phyloP scores from a whole-genome alignment of 2,329 filamentous ascomycete species.

The Pezicula neosporulosa region DNA sequence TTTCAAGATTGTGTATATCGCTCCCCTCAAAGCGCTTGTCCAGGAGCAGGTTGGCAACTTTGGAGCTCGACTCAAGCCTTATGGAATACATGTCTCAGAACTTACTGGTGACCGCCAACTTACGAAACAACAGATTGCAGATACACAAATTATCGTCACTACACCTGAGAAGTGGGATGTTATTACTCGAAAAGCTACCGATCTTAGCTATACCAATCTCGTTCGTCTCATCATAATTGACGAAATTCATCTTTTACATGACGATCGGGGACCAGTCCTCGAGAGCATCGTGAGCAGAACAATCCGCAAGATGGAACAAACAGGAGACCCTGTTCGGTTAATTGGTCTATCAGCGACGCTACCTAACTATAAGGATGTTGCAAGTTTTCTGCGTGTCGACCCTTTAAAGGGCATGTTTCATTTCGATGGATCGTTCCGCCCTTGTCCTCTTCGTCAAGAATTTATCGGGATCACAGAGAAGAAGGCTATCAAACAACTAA shows the following conservation, averaged over 20 bases:
- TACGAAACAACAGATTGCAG: constrained; percentile 96
- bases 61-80: constrained; percentile 83
- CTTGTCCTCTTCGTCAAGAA: constrained; percentile 92
- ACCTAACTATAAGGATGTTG: constrained; percentile 95
- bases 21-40: constrained; percentile 90
- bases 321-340: constrained; percentile 86
- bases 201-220: constrained; percentile 95
- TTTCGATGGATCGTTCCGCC: constrained; percentile 90
- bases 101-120: constrained; percentile 96
- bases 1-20: constrained; percentile 99
- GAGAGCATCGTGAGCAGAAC: constrained; percentile 96
- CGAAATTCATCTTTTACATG: constrained; percentile 95
- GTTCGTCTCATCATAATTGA: constrained; percentile 95
- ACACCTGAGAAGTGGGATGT: constrained; percentile 99
- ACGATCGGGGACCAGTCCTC: constrained; percentile 92
- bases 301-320: constrained; percentile 89
- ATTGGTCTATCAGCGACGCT: constrained; percentile 92
- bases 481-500: constrained; percentile 97
- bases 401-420: constrained; percentile 85
- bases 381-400: constrained; percentile 90
- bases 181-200: constrained; percentile 95
- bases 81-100: constrained; percentile 91
- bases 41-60: constrained; percentile 99
- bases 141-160: constrained; percentile 97
- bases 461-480: constrained; percentile 97